Conservation (phyloP, 2,329 filamentous ascomycete genomes). For the Neofusicoccum sp. region DNA sequence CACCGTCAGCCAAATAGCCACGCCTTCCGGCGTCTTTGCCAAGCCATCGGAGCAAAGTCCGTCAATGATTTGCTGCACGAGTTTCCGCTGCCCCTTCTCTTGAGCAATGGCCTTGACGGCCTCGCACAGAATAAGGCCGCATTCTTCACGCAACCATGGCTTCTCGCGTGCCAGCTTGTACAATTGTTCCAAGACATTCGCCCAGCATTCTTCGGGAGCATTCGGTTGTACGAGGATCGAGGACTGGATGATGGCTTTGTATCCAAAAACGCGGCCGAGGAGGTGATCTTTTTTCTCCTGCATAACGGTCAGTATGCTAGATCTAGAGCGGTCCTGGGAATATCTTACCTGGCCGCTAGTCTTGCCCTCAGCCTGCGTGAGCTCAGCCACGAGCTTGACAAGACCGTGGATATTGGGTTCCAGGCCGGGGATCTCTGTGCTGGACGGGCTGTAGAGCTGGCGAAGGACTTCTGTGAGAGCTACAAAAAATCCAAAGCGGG, state of each 20-base stretch:
- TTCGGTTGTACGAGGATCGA: slow-evolving; percentile 64
- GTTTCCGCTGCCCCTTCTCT: slow-evolving; percentile 49
- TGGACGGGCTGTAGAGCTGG: slow-evolving; percentile 60
- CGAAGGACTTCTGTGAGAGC: slow-evolving; percentile 78
- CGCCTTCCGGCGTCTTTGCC: slow-evolving; percentile 79
- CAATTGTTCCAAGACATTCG: slow-evolving; percentile 67
- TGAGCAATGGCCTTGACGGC: slow-evolving; percentile 58
- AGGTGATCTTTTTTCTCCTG: slow-evolving; percentile 84
- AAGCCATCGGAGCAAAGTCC: slow-evolving; percentile 64
- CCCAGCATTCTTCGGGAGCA: slow-evolving; percentile 57
- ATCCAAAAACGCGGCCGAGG: slow-evolving; percentile 82
- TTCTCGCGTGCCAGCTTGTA: slow-evolving; percentile 76
- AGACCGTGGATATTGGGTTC: slow-evolving; percentile 42
- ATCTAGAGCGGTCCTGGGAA: not conserved
- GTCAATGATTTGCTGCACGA: slow-evolving; percentile 62
- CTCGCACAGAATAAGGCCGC: slow-evolving; percentile 76
- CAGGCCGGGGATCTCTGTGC: slow-evolving; percentile 31
- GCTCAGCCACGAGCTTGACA: slow-evolving; percentile 52
- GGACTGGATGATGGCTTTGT: slow-evolving; percentile 82
- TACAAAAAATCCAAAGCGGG: slow-evolving; percentile 83
- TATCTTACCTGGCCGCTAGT: slow-evolving; percentile 52
- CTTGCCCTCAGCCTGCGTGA: slow-evolving; percentile 52
- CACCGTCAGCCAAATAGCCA: slow-evolving; percentile 81
- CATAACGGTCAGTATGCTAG: slow-evolving; percentile 33
- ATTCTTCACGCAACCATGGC: slow-evolving; percentile 85